Evolutionary conservation across 495 filamentous ascomycete genomes (phyloP).

Genomic region (Cercophora sp.): DNA sequence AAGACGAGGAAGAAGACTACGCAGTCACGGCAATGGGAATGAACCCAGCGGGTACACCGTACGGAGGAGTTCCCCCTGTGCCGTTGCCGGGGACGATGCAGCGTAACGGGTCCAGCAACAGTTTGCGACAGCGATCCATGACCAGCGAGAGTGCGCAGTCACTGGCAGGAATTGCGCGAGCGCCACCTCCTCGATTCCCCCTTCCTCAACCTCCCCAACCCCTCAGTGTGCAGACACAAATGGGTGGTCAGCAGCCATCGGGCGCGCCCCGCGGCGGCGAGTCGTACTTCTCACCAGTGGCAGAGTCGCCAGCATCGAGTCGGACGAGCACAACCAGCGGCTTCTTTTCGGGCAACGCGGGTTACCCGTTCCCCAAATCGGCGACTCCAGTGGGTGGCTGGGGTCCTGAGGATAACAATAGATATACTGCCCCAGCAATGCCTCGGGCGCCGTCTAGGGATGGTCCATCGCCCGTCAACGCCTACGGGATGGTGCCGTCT

Average conservation of each 20-base stretch:
- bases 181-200: slow-evolving; percentile 65
- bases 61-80: slow-evolving; percentile 10
- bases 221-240: slow-evolving; percentile 71
- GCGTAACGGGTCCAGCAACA: slow-evolving; percentile 76
- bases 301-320: slow-evolving; percentile 77
- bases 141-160: slow-evolving; percentile 66
- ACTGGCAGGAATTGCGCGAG: slow-evolving; percentile 42
- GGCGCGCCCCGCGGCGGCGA: slow-evolving; percentile 51
- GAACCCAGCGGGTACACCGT: slow-evolving; percentile 16
- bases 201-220: slow-evolving; percentile 54
- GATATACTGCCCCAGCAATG: slow-evolving; percentile 84
- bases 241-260: slow-evolving; percentile 34
- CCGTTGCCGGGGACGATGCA: slow-evolving; percentile 49
- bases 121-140: slow-evolving; percentile 72
- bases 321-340: slow-evolving; percentile 63
- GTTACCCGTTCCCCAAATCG: slow-evolving; percentile 77
- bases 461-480: slow-evolving; percentile 56
- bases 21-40: slow-evolving; percentile 15
- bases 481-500: slow-evolving; percentile 43
- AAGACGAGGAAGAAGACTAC: slow-evolving; percentile 63
- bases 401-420: slow-evolving; percentile 64
- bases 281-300: slow-evolving; percentile 89
- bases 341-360: slow-evolving; percentile 57
- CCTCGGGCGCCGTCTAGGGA: slow-evolving; percentile 75
- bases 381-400: slow-evolving; percentile 55